A percentile compares a stretch with the other conserved stretches of the same genome.
Evolutionary conservation across 2,329 filamentous ascomycete genomes (phyloP).

Genomic region (Beauveria pseudobassiana): DNA sequence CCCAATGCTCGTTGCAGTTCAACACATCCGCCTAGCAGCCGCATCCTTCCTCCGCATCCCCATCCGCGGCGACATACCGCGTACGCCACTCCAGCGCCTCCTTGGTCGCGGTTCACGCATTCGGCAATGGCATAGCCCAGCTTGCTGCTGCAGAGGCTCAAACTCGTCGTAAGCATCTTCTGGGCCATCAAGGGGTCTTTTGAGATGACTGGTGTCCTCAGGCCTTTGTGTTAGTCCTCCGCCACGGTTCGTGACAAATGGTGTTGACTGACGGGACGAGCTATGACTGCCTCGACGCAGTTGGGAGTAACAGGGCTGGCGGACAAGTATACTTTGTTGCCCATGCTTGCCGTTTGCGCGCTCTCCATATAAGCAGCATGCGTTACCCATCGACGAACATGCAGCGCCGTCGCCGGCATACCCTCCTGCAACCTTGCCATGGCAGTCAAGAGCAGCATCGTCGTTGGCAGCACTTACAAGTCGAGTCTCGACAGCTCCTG

Average conservation of each 20-base stretch:
- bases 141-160: conserved; percentile 4
- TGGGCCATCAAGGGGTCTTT: background rate
- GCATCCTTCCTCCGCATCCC: background rate
- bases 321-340: background rate
- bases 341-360: too few species aligned
- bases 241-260: background rate
- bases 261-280: background rate
- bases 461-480: background rate
- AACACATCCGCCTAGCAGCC: background rate
- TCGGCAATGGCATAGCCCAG: background rate
- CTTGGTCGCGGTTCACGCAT: background rate
- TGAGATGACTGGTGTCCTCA: background rate
- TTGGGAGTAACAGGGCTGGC: background rate
- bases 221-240: background rate
- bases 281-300: background rate
- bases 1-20: background rate
- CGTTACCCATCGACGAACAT: conserved; percentile 1
- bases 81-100: background rate
- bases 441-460: background rate
- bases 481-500: background rate
- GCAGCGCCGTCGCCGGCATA: background rate
- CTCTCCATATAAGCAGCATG: background rate
- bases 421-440: background rate
- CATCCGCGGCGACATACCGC: background rate
- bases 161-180: conserved; percentile 3